Conservation (phyloP, 257 asterid species). For the Plectranthus barbatus region DNA sequence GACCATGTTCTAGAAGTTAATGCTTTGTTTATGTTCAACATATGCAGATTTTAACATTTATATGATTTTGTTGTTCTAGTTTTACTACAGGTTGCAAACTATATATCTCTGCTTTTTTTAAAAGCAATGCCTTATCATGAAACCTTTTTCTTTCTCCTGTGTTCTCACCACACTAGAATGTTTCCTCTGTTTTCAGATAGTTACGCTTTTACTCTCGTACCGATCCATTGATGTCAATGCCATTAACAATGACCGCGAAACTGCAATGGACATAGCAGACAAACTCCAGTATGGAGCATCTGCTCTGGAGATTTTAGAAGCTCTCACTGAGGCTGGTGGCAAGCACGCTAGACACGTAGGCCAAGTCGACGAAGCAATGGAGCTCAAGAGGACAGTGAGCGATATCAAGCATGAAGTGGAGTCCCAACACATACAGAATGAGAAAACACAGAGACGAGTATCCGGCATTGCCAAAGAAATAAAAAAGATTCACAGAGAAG, state of each 20-base stretch:
- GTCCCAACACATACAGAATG: conserved; percentile 83
- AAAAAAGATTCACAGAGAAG: conserved; percentile 88
- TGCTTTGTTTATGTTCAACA: no score
- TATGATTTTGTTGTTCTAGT: no score
- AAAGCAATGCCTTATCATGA: not conserved
- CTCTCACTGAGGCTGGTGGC: conserved; percentile 77
- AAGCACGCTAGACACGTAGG: conserved; percentile 64
- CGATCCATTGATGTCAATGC: conserved; percentile 60
- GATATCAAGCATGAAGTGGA: conserved; percentile 94
- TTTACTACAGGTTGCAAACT: not conserved
- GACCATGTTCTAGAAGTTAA: no score
- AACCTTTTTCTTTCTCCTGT: not conserved
- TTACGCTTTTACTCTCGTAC: conserved; percentile 49
- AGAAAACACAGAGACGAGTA: conserved; percentile 81
- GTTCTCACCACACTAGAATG: not conserved
- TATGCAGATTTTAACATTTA: no score
- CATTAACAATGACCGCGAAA: conserved; percentile 66
- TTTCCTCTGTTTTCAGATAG: conserved; percentile 50
- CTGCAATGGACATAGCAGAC: conserved; percentile 96
- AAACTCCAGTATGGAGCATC: conserved; percentile 74
- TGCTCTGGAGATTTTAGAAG: conserved; percentile 61
- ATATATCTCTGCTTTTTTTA: not conserved
- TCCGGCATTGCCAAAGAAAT: conserved; percentile 95
- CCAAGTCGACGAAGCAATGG: conserved; percentile 62
- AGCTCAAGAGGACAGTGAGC: conserved; percentile 88